Evolutionary conservation across 2,329 filamentous ascomycete species (phyloP), one percentile per base, ranked within the genome.

Genomic region (Talaromyces islandicus): DNA sequence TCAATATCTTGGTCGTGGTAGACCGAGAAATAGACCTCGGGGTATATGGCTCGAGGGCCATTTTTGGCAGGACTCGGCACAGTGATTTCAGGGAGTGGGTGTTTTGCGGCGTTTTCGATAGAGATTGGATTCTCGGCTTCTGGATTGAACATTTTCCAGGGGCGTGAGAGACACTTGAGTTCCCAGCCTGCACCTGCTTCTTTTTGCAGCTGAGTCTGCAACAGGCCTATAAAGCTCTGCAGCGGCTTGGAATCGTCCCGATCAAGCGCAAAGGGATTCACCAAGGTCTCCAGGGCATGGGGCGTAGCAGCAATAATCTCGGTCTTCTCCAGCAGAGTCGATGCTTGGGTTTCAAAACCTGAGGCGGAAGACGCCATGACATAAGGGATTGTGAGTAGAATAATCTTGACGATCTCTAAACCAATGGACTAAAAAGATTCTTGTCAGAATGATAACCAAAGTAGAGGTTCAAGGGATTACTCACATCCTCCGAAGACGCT

Each of bases 371-470:
- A 86, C 10, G 88, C 85, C 82, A 96, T 87, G 58, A 91, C 82
- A 73, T 97, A 99, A 0, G 94, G 93, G 61, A 99, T 89, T 0
- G 93, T 96, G 54, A 97, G 85, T 51, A 97, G 85, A 65, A 99
- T 97, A 67, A 97, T 92, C 77, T 97, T 97, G 73, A 97, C 92
- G 35, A 99, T 84, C 77, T 97, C 94, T 48, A 95, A 77, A 21
- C 86, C 85, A 55, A 88, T 77, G 50, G 84, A 77, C 81, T 85
- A 64, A 67, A 64, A 63, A 61, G 62, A 56, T 9, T 46, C 27
- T 54, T 50, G 53, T 17, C 51, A 25, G n/a, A 11, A 64, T 29
- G 14, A 64, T 29, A 14, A 21, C 11, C 27, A 30, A 41, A 52
- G 32, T 29, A 55, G 24, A 27, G 25, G 52, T 27, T 12, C 17